Evolutionary conservation across 805 yeast genomes (phyloP).

Genomic region (Myxozyma vanderwaltii): DNA sequence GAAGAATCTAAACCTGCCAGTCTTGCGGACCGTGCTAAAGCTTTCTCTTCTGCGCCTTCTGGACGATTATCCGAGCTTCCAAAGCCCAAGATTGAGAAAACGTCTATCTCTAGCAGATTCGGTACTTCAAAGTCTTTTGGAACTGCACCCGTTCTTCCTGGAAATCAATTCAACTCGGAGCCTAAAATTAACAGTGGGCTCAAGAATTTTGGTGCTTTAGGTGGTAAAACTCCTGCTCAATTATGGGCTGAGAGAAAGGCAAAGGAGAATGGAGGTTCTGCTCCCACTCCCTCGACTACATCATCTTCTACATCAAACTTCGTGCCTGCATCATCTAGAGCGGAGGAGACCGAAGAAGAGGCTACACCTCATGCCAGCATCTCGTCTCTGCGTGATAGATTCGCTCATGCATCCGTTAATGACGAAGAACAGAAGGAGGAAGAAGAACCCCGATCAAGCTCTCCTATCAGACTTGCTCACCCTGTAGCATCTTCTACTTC

Average conservation of each 20-base stretch:
- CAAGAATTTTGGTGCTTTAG: conserved; percentile 61
- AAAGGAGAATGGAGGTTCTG: conserved; percentile 38
- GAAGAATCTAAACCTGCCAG: conserved; percentile 37
- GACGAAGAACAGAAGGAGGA: conserved; percentile 39
- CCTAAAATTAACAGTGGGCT: conserved; percentile 47
- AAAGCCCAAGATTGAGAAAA: conserved; percentile 55
- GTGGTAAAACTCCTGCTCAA: conserved; percentile 92
- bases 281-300: conserved; percentile 32
- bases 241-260: conserved; percentile 90
- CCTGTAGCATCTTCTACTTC: conserved; percentile 33
- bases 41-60: conserved; percentile 41
- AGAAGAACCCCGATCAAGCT: conserved; percentile 35
- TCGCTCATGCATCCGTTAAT: conserved; percentile 29
- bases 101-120: conserved; percentile 48
- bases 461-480: conserved; percentile 37
- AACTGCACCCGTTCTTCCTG: conserved; percentile 43
- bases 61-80: conserved; percentile 65
- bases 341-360: conserved; percentile 42
- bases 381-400: conserved; percentile 32
- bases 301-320: conserved; percentile 10
- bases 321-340: conserved; percentile 19
- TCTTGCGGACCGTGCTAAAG: conserved; percentile 41
- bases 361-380: conserved; percentile 24
- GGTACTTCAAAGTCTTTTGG: conserved; percentile 40
- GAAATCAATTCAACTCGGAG: conserved; percentile 48